These are phyloP conservation scores for Microcyclospora tardicrescens DNA, from an alignment of 2,329 filamentous ascomycete species.

Conservation along the genomic window DNA sequence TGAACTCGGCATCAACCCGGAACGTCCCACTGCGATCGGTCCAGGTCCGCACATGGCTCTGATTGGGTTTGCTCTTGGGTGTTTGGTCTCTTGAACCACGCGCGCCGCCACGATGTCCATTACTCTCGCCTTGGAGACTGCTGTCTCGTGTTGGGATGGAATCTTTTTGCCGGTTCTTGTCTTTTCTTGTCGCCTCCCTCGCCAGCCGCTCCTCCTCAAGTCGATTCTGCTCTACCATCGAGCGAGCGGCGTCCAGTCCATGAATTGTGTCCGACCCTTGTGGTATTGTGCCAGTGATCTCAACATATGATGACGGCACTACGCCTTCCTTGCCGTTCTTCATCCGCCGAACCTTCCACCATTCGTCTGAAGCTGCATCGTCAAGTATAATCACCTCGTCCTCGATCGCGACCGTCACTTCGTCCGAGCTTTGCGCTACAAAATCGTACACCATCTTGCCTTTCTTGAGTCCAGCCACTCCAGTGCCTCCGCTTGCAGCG, in stretches of 20 bases:
- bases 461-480: conserved; percentile 52
- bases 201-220: conserved; percentile 73
- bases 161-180: conserved; percentile 38
- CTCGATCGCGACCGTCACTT: conserved; percentile 78
- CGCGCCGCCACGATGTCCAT: conserved; percentile 21
- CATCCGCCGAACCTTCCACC: conserved; percentile 88
- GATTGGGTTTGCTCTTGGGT: conserved; percentile 65
- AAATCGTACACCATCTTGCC: conserved; percentile 89
- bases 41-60: conserved; percentile 76
- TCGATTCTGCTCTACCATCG: conserved; percentile 62
- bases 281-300: conserved; percentile 59
- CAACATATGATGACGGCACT: conserved; percentile 91
- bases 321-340: conserved; percentile 93
- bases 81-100: conserved; percentile 50
- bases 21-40: conserved; percentile 92
- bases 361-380: conserved; percentile 86
- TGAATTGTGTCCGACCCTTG: conserved; percentile 36
- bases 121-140: conserved; percentile 47
- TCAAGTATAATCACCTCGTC: conserved; percentile 88
- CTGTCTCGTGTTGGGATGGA: conserved; percentile 65
- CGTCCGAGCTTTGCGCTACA: conserved; percentile 89
- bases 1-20: conserved; percentile 92
- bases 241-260: conserved; percentile 48
- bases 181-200: conserved; percentile 60
- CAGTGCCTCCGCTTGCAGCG: conserved; percentile 57